Percentiles rank a stretch among this genome's conserved stretches.
These are phyloP conservation scores for Chloris gayana DNA, from an alignment of 176 grass and related monocot species.

Conservation along the genomic window DNA sequence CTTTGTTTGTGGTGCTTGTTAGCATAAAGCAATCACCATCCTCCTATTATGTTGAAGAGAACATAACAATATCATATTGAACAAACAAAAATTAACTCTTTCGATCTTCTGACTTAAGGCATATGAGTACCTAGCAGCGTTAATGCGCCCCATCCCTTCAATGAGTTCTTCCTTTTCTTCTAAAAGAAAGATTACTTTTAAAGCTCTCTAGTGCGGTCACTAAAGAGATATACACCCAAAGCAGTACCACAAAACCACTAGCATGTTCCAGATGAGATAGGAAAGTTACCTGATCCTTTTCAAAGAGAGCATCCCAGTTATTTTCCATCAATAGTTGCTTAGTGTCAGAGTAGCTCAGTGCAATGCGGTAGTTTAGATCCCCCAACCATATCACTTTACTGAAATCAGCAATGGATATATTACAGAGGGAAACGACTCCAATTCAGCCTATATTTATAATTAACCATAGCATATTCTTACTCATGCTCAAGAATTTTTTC, in stretches of 20 bases:
- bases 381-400: conserved; percentile 85
- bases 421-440: conserved; percentile 10
- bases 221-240: conserved; percentile 17
- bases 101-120: no score
- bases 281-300: conserved; percentile 82
- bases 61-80: not conserved
- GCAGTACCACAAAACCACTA: not conserved
- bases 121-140: no score
- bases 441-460: conserved; percentile 25
- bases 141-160: not conserved
- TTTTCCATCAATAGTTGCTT: conserved; percentile 68
- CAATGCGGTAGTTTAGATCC: conserved; percentile 95
- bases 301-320: conserved; percentile 79
- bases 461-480: conserved; percentile 50
- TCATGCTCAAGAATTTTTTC: conserved; percentile 91
- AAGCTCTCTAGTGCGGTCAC: not conserved
- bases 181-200: not conserved
- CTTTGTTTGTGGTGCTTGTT: not conserved
- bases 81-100: not conserved
- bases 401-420: conserved; percentile 49
- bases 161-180: not conserved
- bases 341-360: conserved; percentile 67
- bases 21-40: not conserved
- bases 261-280: conserved; percentile 7
- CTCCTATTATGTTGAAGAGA: not conserved